phyloP scores from a whole-genome alignment of 2,329 filamentous ascomycete species.

The Fusarium scirpi region DNA sequence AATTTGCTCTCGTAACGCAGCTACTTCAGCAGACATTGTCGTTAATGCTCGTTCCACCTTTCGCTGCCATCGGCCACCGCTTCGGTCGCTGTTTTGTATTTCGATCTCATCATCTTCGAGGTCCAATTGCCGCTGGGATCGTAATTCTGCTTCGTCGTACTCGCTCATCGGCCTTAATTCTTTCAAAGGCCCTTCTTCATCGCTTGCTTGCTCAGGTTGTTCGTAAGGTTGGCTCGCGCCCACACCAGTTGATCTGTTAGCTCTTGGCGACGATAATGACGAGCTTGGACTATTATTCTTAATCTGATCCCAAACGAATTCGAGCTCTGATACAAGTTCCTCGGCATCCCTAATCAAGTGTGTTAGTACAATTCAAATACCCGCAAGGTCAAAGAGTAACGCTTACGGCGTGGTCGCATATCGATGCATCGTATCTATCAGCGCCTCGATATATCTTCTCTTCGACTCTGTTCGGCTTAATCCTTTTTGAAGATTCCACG shows the following conservation, averaged over 20 bases:
- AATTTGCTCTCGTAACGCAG: slow-evolving; percentile 91
- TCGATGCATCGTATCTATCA: slow-evolving; percentile 96
- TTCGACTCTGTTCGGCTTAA: slow-evolving; percentile 92
- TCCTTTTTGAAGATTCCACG: slow-evolving; percentile 90
- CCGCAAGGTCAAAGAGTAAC: background rate
- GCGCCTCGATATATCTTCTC: slow-evolving; percentile 88
- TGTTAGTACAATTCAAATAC: slow-evolving; percentile 35
- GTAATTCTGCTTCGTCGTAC: slow-evolving; percentile 74
- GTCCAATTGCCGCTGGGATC: slow-evolving; percentile 62
- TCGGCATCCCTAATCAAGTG: slow-evolving; percentile 72
- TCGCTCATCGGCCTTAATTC: slow-evolving; percentile 89
- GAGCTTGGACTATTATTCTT: slow-evolving; percentile 83
- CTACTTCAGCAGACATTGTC: slow-evolving; percentile 91
- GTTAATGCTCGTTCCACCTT: slow-evolving; percentile 88
- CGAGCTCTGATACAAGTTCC: slow-evolving; percentile 92
- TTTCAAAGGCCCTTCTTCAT: slow-evolving; percentile 70
- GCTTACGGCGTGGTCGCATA: slow-evolving; percentile 87
- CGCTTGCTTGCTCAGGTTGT: slow-evolving; percentile 60
- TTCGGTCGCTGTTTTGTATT: slow-evolving; percentile 44
- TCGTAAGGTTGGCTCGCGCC: slow-evolving; percentile 57
- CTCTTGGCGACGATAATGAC: slow-evolving; percentile 67
- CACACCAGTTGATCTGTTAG: slow-evolving; percentile 49
- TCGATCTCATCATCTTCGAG: slow-evolving; percentile 61
- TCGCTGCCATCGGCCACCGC: slow-evolving; percentile 76
- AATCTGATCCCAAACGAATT: slow-evolving; percentile 99